Base-by-base conservation (phyloP, 805 yeast genomes). In the Zygosaccharomyces lentus region DNA sequence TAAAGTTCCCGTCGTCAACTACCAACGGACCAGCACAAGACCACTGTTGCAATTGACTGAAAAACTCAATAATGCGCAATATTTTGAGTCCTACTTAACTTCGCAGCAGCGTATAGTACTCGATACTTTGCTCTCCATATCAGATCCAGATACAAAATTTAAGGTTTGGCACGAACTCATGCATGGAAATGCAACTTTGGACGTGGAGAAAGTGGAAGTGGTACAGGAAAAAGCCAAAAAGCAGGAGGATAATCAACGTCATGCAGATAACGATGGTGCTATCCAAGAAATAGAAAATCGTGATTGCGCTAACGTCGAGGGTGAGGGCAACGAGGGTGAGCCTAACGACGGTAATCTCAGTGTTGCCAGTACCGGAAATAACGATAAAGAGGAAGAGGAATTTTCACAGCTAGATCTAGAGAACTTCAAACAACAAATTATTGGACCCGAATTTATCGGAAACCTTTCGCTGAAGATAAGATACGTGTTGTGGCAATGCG, bases 401-500 rank as follows among this genome's bases (percentile, higher is more conserved):
- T 68, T 70, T 16, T 64, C 68, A 2, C 71, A 67, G 38, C 58
- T 71, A 51, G 78, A 68, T 49, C 65, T 71, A 27, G 62, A 63
- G 46, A 69, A 64, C 30, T 59, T 57, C 68, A 70, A 51, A 57
- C 70, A 53, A 47, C 69, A 41, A 47, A 75, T 66, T 61, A 76
- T 68, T 25, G 80, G 80, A 1, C 52, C 64, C 8, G 71, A 69
- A 10, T 71, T 78, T 7, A 67, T 77, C 1, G 71, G 83, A 61
- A 67, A 80, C 63, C 51, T 84, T 34, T 82, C 88, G 5, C 67
- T 84, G 39, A 84, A 78, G 50, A 65, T 84, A 17, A 69, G 91
- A 51, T 84, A 82, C 53, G 72, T 84, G 9, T 66, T 85, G 19
- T 85, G 87, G 79, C 90, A 84, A 55, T 80, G 77, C 58, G 89